These are phyloP conservation scores for Dichotomopilus funicola DNA, from an alignment of 2,329 filamentous ascomycete species.

Conservation along the genomic window DNA sequence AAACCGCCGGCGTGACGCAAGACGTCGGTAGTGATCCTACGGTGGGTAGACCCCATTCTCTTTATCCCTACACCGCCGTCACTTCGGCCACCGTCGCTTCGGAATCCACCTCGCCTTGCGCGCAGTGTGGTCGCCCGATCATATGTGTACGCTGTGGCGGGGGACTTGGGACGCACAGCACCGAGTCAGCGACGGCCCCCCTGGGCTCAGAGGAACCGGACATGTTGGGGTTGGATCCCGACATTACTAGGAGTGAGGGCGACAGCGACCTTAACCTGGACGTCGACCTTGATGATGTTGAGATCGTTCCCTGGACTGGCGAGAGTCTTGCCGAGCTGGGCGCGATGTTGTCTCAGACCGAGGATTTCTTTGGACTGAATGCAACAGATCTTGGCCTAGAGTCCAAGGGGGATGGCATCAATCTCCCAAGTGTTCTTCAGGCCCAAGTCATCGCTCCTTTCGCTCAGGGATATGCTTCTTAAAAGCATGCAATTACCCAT, in stretches of 20 bases:
- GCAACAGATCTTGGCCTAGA: constrained; percentile 9
- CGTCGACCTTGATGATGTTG: constrained; percentile 14
- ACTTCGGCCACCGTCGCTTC: constrained; percentile 25
- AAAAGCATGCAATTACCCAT: not conserved
- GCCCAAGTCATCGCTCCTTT: not conserved
- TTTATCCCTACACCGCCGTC: constrained; percentile 13
- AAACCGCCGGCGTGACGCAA: constrained; percentile 94
- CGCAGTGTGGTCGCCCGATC: constrained; percentile 39
- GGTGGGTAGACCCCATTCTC: constrained; percentile 63
- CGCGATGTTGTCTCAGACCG: constrained; percentile 26
- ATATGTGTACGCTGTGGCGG: constrained; percentile 35
- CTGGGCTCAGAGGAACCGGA: constrained; percentile 11
- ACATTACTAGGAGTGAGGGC: not conserved
- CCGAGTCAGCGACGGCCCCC: constrained; percentile 17
- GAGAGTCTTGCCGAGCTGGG: constrained; percentile 11
- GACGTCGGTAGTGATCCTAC: constrained; percentile 97
- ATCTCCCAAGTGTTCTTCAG: not conserved
- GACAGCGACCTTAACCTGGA: not conserved
- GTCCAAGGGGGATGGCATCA: constrained; percentile 11
- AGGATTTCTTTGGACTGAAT: constrained; percentile 17
- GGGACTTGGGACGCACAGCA: constrained; percentile 16
- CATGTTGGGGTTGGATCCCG: constrained; percentile 6
- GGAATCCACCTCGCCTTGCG: constrained; percentile 28
- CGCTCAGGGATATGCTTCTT: not conserved
- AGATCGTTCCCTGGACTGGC: constrained; percentile 12